Percentiles rank a stretch among this genome's conserved stretches.
phyloP scores from a whole-genome alignment of 495 filamentous ascomycete species.

The Penicillium canariense region DNA sequence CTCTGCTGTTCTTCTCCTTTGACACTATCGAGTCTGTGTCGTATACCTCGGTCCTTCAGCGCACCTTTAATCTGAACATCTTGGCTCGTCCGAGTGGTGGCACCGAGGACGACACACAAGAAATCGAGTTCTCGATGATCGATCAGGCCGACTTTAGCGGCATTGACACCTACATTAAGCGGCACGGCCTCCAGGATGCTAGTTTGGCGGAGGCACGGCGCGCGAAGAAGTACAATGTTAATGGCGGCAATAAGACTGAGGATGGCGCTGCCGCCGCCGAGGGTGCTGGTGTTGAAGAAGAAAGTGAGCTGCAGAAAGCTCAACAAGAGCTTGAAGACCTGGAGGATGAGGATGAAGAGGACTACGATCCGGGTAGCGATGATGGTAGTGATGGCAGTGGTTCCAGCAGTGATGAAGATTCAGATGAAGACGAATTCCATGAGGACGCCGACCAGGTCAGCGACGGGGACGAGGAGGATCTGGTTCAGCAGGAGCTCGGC shows the following conservation, averaged over 20 bases:
- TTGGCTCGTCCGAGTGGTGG: slow-evolving; percentile 47
- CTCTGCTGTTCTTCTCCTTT: slow-evolving; percentile 80
- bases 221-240: slow-evolving; percentile 77
- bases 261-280: slow-evolving; percentile 29
- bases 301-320: slow-evolving; percentile 64
- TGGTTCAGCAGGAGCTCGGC: slow-evolving; percentile 39
- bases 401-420: slow-evolving; percentile 52
- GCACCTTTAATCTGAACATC: slow-evolving; percentile 91
- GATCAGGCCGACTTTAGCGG: slow-evolving; percentile 80
- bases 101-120: slow-evolving; percentile 52
- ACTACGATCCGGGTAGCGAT: slow-evolving; percentile 80
- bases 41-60: slow-evolving; percentile 85
- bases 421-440: slow-evolving; percentile 48
- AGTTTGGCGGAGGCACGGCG: slow-evolving; percentile 86
- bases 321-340: slow-evolving; percentile 61
- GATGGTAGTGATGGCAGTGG: slow-evolving; percentile 71
- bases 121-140: slow-evolving; percentile 83
- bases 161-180: slow-evolving; percentile 81
- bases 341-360: slow-evolving; percentile 85
- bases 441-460: slow-evolving; percentile 42
- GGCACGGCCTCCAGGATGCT: slow-evolving; percentile 80
- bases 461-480: slow-evolving; percentile 51
- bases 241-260: slow-evolving; percentile 43
- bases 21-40: slow-evolving; percentile 75
- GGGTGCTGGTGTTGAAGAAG: slow-evolving; percentile 42